Percentiles rank a stretch among this genome's conserved stretches.
Conservation (phyloP, 495 filamentous ascomycete species). For the Poronia punctata region DNA sequence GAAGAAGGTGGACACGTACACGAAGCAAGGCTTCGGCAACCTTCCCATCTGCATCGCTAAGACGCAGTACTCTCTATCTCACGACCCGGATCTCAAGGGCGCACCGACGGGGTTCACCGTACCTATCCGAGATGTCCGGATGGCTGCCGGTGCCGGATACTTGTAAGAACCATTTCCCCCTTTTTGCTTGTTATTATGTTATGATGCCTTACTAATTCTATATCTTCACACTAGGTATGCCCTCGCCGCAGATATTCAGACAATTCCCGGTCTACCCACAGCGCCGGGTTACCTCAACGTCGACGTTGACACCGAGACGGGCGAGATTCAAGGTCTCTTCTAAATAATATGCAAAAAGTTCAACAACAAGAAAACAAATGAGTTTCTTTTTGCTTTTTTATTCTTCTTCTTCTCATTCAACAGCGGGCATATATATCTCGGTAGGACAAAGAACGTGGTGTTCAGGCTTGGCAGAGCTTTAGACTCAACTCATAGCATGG, state of each 20-base stretch:
- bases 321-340: conserved; percentile 93
- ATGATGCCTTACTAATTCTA: no score
- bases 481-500: no score
- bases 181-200: not conserved
- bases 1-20: conserved; percentile 93
- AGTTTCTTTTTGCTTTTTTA: no score
- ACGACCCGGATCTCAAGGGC: conserved; percentile 89
- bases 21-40: conserved; percentile 82
- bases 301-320: conserved; percentile 86
- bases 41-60: conserved; percentile 96
- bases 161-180: conserved; percentile 46
- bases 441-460: no score
- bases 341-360: conserved; percentile 34
- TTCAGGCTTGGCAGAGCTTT: no score
- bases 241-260: conserved; percentile 94
- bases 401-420: no score
- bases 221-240: conserved; percentile 61
- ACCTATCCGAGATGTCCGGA: conserved; percentile 85
- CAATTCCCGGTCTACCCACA: conserved; percentile 91
- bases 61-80: conserved; percentile 94
- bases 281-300: conserved; percentile 95
- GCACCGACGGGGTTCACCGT: conserved; percentile 95
- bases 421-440: no score
- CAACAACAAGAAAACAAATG: no score
- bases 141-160: conserved; percentile 91